A percentile compares a stretch with the other conserved stretches of the same genome.
These are phyloP conservation scores for Aspergillus versicolor DNA, from an alignment of 2,329 filamentous ascomycete genomes.

Conservation along the genomic window DNA sequence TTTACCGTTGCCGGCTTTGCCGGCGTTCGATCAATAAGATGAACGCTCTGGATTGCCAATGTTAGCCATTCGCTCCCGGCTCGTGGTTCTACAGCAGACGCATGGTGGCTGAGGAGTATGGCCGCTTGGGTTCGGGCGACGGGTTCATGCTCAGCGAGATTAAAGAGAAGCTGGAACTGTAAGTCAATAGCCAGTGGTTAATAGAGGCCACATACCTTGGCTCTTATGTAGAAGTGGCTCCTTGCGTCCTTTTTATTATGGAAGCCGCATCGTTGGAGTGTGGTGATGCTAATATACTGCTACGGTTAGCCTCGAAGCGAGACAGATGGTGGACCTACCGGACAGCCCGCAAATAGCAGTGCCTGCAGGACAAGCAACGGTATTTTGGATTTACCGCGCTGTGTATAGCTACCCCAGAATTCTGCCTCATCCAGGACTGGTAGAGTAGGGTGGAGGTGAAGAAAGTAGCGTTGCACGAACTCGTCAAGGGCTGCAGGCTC, in stretches of 20 bases:
- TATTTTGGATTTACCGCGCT: background rate
- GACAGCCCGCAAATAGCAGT: background rate
- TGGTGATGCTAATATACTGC: background rate
- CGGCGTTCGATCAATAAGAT: background rate
- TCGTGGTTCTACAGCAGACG: background rate
- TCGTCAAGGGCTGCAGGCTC: background rate
- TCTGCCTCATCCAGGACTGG: background rate
- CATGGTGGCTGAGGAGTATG: background rate
- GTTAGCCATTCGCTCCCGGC: background rate
- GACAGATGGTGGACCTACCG: background rate
- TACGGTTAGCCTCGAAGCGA: background rate
- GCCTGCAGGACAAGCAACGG: background rate
- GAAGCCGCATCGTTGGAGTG: background rate
- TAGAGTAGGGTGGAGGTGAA: background rate
- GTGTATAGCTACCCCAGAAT: background rate
- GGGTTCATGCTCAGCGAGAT: background rate
- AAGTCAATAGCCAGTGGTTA: background rate
- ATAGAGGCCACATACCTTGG: background rate
- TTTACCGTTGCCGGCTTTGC: background rate
- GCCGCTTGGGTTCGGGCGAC: background rate
- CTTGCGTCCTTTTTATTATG: background rate
- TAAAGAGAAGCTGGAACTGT: background rate
- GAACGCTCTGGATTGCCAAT: background rate
- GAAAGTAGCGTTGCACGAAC: background rate
- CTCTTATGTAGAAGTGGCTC: background rate